Evolutionary conservation across 169 alveolate species (phyloP), one percentile per base, ranked within the genome.

Genomic region (Plasmodium adleri): DNA sequence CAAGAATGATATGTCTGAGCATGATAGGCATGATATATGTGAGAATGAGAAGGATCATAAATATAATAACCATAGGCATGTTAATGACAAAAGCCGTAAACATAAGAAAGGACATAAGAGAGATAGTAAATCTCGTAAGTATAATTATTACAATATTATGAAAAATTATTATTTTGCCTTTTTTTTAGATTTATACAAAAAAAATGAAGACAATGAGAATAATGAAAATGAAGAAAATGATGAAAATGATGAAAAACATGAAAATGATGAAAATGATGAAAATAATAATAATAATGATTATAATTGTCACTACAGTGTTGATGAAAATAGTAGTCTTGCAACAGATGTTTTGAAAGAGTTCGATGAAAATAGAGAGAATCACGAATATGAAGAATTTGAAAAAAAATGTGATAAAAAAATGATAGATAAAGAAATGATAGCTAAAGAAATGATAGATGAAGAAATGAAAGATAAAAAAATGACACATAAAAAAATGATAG

Each of bases 81-180:
- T 56, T 12, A 56, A 12, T 56, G 17, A 56, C 45, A 5, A 32
- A 32, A 32, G 8, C 7, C 45, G 45, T 56, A 15, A 56, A 15
- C 15, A 56, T n/a, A 56, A 10, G 15, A 56, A 56, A 15, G 63
- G 22, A 15, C 63, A 56, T 15, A 56, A 15, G 9, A 15, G 22
- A 15, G 22, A 56, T 56, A 8, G 8, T 56, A 60, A 39, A 6
- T 60, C 7, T 5, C 5, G 12, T 24, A 60, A 60, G 6, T 15
- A 7, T 60, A 60, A 6, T 6, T 60, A 60, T 60, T 60, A 60
- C 28, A 24, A 60, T 60, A 60, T 60, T 60, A 60, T 60, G 43
- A 60, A 60, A 60, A 60, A 60, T 60, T 60, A 60, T 60, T 60
- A 60, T 24, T 60, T 24, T 24, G 70, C 70, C 26, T 60, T 60